Base-by-base conservation (phyloP, 2,329 filamentous ascomycete species). In the Fusarium torreyae region DNA sequence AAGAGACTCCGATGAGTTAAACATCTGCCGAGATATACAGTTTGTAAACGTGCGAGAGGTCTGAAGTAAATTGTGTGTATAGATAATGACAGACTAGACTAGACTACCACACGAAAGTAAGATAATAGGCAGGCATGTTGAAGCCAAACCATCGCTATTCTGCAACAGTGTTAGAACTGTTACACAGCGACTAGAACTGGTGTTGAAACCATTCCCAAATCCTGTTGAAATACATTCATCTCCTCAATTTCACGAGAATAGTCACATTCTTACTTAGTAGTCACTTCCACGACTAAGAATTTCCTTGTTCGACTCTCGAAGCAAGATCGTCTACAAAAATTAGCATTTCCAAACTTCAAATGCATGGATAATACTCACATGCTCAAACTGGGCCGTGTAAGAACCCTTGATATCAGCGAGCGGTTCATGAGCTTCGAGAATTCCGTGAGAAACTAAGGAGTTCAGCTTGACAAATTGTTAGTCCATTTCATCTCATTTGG, bases 331-430 rank as follows among this genome's bases (percentile, higher is more conserved):
- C 84, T 86, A 59, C 1, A 6, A 18, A 15, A 7, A 13, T 74
- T 36, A 73, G 63, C 11, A 28, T 6, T 17, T 4, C 11, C 14
- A 10, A 28, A 15, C 2, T 10, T 11, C 2, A 13, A 1, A 10
- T 14, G 6, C 10, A 7, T 3, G 10, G 3, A 31, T 2, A 3
- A 26, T 14, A 71, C 66, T 55, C 72, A 83, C 81, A 75, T 85
- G 89, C 78, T 91, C 89, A 74, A 87, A 91, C 70, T 91, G 89
- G 11, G 89, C 89, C 7, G 86, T 84, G 73, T 89, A 90, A 2
- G 88, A 89, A 3, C 88, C 88, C 66, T 84, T 81, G 42, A 87
- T 75, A 68, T 91, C 89, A 34, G 83, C 78, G 26, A 91, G 78
- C 2, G 88, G 89, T 15, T 78, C 78, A 72, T 91, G 88, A 6